Conservation (phyloP, 2,329 filamentous ascomycete genomes). For the Scedosporium aurantiacum region DNA sequence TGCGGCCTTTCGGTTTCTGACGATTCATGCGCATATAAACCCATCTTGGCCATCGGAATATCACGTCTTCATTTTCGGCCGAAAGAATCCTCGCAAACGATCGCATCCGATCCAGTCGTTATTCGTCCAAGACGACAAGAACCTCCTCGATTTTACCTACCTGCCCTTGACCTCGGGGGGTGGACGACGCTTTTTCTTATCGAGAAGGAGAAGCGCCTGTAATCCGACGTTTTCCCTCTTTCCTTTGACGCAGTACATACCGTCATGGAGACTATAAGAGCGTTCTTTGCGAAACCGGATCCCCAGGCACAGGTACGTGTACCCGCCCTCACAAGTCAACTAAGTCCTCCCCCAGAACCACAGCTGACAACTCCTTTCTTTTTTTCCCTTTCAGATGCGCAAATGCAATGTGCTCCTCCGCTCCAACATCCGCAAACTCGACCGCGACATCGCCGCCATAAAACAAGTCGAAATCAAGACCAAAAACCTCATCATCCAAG, state of each 20-base stretch:
- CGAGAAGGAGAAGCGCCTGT: no score
- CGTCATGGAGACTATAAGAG: slow-evolving; percentile 75
- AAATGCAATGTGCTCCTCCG: slow-evolving; percentile 92
- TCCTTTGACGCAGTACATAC: neutral
- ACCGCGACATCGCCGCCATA: slow-evolving; percentile 76
- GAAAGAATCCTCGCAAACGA: no score
- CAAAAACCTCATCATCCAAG: slow-evolving; percentile 71
- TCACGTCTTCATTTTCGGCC: no score
- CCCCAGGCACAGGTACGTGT: slow-evolving; percentile 74
- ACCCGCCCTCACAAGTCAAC: neutral
- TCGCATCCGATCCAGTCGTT: no score
- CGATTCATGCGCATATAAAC: no score
- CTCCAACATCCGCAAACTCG: slow-evolving; percentile 81
- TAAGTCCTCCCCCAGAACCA: neutral
- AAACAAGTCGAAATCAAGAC: slow-evolving; percentile 75
- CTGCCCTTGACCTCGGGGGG: no score
- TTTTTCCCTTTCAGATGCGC: slow-evolving; percentile 53
- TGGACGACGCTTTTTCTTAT: neutral
- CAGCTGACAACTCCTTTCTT: neutral
- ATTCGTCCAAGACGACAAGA: no score
- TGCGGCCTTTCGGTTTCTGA: no score
- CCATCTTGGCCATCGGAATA: no score
- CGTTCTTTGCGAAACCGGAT: slow-evolving; percentile 84
- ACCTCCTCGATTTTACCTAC: no score
- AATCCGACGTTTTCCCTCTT: no score